A percentile compares a stretch with the other conserved stretches of the same genome.
Conservation (phyloP, 306 rosid species). For the Acacia crassicarpa region DNA sequence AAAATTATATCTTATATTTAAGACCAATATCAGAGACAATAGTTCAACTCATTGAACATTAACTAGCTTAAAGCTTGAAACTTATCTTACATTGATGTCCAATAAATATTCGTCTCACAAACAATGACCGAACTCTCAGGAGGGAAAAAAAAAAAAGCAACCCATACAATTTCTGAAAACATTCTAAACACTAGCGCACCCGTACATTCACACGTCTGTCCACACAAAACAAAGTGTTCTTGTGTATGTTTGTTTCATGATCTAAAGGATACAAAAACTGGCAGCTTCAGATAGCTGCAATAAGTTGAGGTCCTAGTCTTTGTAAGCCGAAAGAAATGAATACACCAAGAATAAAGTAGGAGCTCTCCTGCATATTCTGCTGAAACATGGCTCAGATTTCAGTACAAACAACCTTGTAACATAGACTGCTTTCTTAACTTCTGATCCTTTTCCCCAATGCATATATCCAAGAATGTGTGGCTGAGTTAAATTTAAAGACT, state of each 20-base stretch:
- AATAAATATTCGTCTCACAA: neutral
- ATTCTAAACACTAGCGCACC: neutral
- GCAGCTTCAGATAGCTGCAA: conserved; percentile 6
- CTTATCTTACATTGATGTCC: neutral
- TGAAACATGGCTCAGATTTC: neutral
- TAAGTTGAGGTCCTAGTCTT: conserved; percentile 3
- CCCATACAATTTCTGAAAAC: neutral
- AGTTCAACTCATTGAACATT: neutral
- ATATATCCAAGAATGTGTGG: neutral
- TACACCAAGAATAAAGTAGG: conserved; percentile 13
- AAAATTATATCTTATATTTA: no score
- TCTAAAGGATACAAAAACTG: neutral
- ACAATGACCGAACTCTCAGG: neutral
- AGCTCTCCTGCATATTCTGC: conserved; percentile 28
- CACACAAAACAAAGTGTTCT: neutral
- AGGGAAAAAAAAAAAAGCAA: conserved; percentile 9
- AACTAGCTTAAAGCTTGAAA: neutral
- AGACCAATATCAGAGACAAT: neutral
- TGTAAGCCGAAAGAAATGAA: conserved; percentile 7
- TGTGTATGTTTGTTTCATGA: neutral
- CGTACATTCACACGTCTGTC: conserved; percentile 12
- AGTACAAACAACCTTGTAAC: neutral
- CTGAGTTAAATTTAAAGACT: neutral
- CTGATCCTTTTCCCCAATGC: conserved; percentile 17
- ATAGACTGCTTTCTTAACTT: neutral